Base-by-base conservation (phyloP, 768 basidiomycete genomes). In the Rubroboletus satanas region DNA sequence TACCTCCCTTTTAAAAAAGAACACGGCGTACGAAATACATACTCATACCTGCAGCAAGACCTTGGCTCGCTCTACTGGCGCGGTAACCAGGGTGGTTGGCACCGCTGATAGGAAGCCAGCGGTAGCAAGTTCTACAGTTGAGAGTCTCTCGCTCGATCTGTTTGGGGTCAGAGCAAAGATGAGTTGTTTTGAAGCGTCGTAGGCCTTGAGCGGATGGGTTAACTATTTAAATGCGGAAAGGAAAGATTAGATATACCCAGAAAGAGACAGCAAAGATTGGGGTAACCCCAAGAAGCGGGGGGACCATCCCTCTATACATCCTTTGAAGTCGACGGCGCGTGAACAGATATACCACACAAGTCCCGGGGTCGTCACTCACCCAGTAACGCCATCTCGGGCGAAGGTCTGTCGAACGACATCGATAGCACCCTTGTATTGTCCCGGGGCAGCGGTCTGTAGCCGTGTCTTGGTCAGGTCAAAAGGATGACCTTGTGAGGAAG, bases 211-310 rank as follows among this genome's bases (percentile, higher is more conserved):
- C 39, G 23, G 49, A 45, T 12, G 29, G 37, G 49, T 56, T 32
- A 53, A 53, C 62, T 56, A 44, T 50, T 58, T 54, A 48, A 33
- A 45, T 23, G 32, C 9, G 18, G 18, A 41, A 45, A 37, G 51
- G 14, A 31, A 29, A 38, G 5, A 38, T 39, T 7, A 3, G 28
- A 62, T 31, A 54, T 71, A 94, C 95, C 95, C 95, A 98, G 78
- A 99, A 98, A 4, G 93, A 96, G 31, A 98, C 76, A 4, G 97
- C 97, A 65, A 99, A 99, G 66, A 98, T 98, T 33, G 97, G 97
- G 5, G 97, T 98, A 29, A 99, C 93, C 29, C 96, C 93, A 31
- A 97, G 75, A 54, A 98, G 73, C 42, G 95, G 95, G 33, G 95
- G 94, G 4, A 95, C 88, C 74, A 98, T 93, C 35, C 93, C 93